Evolutionary conservation across 768 basidiomycete species (phyloP).

Genomic region (Boletellus sp.): DNA sequence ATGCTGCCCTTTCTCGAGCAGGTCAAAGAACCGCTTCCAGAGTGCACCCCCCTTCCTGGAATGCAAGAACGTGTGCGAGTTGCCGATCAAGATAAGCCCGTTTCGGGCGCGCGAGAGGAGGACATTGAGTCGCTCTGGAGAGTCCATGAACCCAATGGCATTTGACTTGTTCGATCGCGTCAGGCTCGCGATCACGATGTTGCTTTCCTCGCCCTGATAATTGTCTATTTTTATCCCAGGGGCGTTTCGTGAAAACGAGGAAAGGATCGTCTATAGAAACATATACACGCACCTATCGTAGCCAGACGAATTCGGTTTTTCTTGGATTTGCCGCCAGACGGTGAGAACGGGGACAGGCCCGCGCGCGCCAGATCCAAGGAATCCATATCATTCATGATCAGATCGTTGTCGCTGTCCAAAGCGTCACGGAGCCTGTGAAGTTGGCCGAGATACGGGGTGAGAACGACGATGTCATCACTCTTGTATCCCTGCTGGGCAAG

Average conservation of each 20-base stretch:
- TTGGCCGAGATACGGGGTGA: slow-evolving; percentile 71
- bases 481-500: slow-evolving; percentile 64
- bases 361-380: slow-evolving; percentile 52
- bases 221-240: no score
- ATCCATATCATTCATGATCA: slow-evolving; percentile 61
- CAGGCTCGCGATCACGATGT: slow-evolving; percentile 59
- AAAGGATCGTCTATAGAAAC: no score
- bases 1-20: slow-evolving; percentile 10
- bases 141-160: slow-evolving; percentile 68
- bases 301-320: slow-evolving; percentile 46
- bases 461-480: slow-evolving; percentile 58
- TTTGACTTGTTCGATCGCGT: slow-evolving; percentile 54
- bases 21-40: slow-evolving; percentile 12
- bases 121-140: slow-evolving; percentile 67
- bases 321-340: slow-evolving; percentile 38
- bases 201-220: slow-evolving; percentile 72
- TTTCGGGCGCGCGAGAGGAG: slow-evolving; percentile 65
- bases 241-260: no score
- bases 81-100: slow-evolving; percentile 65
- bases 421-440: slow-evolving; percentile 44
- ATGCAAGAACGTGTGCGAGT: slow-evolving; percentile 50
- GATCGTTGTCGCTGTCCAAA: slow-evolving; percentile 47
- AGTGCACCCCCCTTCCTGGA: slow-evolving; percentile 14
- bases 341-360: slow-evolving; percentile 39
- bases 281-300: slow-evolving; percentile 52